Evolutionary conservation across 2,329 filamentous ascomycete species (phyloP).

Genomic region (Aplosporella prunicola): DNA sequence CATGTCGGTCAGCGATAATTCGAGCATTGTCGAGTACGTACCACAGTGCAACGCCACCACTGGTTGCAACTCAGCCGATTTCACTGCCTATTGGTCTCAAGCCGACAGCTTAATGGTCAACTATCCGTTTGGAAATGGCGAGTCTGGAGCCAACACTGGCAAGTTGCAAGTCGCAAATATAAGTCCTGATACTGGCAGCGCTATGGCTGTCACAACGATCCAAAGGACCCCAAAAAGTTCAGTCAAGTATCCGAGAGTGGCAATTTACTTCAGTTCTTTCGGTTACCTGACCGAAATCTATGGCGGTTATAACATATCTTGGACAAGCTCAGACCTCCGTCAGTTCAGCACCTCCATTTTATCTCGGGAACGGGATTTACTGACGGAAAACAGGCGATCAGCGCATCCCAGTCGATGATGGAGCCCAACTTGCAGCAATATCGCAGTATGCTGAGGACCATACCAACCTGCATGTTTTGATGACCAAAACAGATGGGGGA

Average conservation of each 20-base stretch:
- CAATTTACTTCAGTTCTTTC: neutral
- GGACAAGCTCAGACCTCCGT: neutral
- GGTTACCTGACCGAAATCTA: neutral
- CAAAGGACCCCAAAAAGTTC: neutral
- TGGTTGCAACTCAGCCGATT: neutral
- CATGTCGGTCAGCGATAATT: neutral
- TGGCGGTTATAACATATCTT: neutral
- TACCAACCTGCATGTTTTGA: slow-evolving; percentile 3
- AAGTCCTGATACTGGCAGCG: neutral
- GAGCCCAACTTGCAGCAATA: slow-evolving; percentile 1
- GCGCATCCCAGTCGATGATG: neutral
- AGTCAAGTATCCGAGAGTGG: neutral
- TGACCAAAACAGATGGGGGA: slow-evolving; percentile 1
- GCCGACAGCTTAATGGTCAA: neutral
- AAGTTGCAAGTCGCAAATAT: neutral
- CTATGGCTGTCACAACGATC: slow-evolving; percentile 1
- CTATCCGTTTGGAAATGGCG: neutral
- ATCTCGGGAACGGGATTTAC: no score
- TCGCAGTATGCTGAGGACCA: slow-evolving; percentile 1
- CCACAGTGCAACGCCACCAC: neutral
- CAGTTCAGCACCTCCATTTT: no score
- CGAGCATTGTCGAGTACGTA: neutral
- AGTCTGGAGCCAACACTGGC: neutral
- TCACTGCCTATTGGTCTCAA: neutral
- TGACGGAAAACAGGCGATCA: no score